Conservation (phyloP, 495 filamentous ascomycete species). For the Penicillium cosmopolitanum region DNA sequence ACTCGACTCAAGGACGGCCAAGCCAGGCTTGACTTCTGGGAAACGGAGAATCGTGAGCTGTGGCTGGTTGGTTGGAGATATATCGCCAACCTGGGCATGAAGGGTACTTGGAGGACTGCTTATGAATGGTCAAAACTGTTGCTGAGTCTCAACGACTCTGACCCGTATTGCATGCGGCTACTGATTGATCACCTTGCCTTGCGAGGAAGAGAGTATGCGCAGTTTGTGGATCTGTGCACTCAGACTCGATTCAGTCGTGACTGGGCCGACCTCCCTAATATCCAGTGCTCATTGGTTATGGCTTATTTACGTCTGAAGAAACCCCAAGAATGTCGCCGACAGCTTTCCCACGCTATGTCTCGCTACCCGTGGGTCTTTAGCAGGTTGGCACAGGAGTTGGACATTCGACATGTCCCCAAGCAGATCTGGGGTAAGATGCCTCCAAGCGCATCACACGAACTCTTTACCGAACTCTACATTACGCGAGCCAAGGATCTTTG, state of each 20-base stretch:
- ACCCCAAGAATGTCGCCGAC: constrained; percentile 60
- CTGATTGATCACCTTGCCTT: constrained; percentile 83
- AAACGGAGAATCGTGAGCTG: constrained; percentile 87
- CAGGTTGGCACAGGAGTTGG: constrained; percentile 74
- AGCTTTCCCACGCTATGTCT: constrained; percentile 67
- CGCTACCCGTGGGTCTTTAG: constrained; percentile 80
- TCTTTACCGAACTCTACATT: constrained; percentile 80
- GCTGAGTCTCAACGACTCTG: constrained; percentile 72
- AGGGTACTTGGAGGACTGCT: constrained; percentile 91
- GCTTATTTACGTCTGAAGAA: constrained; percentile 74
- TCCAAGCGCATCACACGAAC: constrained; percentile 65
- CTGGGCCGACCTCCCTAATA: constrained; percentile 59
- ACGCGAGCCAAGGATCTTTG: constrained; percentile 83
- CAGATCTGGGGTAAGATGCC: constrained; percentile 81
- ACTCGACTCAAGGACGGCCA: constrained; percentile 75
- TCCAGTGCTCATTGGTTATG: constrained; percentile 71
- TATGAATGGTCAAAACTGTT: constrained; percentile 92
- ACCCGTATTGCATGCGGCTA: constrained; percentile 81
- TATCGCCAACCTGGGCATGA: constrained; percentile 77
- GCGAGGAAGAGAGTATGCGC: constrained; percentile 73
- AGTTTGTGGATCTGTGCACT: constrained; percentile 72
- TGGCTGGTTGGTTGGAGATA: constrained; percentile 91
- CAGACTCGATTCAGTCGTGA: constrained; percentile 56
- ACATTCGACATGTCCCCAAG: constrained; percentile 70
- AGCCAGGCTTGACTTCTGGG: constrained; percentile 74